Evolutionary conservation across 768 basidiomycete species (phyloP), one percentile per base, ranked within the genome.

Genomic region (Nidularia pulvinata): DNA sequence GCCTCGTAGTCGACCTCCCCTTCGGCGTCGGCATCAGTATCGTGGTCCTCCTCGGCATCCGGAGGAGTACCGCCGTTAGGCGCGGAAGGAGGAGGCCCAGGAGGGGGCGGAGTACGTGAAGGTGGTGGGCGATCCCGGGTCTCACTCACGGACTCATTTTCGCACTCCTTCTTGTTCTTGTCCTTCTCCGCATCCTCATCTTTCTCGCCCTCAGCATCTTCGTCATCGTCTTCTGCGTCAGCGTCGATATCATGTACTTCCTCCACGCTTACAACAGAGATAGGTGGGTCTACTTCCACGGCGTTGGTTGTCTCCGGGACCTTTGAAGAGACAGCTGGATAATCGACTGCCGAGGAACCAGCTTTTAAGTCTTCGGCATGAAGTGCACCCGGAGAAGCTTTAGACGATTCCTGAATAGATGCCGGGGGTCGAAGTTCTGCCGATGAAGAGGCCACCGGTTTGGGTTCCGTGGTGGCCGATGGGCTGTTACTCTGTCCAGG

Each of bases 1-100:
- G 45, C 57, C 35, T 49, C 56, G 45, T 32, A 43, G 44, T 71
- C 68, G 60, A 69, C 64, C 44, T 71, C 70, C 7, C 70, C 70
- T 56, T 71, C 70, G 13, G 70, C 69, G 53, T 70, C 66, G 36
- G 60, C 67, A 53, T 59, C 61, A 36, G 57, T 52, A 48, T 64
- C 64, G 42, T 59, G 56, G 46, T 56, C 61, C 42, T 53, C 60
- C 50, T 53, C 56, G 16, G 14, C 6, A 19, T 42, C 50, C 22
- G 16, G 50, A 45, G 39, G 55, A 32, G 57, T 7, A 22, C 32
- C 48, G 11, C 19, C 16, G 19, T 30, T 51, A 49, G 51, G 22
- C 13, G 55, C 60, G 48, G 59, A 57, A 11, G 55, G 53, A n/a
- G n/a, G n/a, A n/a, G n/a, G n/a, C n/a, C n/a, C n/a, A 14, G 57